These are phyloP conservation scores for Neospora caninum DNA, from an alignment of 169 alveolate genomes.

Conservation along the genomic window DNA sequence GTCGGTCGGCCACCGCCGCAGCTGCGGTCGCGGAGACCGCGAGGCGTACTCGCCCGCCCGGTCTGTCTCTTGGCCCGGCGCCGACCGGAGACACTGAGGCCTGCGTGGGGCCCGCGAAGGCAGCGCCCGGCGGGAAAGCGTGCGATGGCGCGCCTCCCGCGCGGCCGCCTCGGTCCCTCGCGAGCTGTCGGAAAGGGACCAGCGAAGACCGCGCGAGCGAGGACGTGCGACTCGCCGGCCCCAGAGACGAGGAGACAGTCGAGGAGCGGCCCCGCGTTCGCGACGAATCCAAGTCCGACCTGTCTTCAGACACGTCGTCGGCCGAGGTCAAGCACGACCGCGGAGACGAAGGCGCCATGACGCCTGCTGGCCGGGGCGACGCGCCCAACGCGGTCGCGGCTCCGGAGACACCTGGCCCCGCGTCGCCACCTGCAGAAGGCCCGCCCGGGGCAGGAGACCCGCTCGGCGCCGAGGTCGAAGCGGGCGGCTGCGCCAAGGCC, in stretches of 20 bases:
- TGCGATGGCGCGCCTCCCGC: background rate
- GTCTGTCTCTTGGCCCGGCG: background rate
- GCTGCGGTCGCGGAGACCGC: slow-evolving; percentile 4
- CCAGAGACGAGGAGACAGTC: background rate
- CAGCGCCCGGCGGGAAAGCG: background rate
- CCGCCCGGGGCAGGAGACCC: background rate
- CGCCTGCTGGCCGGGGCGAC: background rate
- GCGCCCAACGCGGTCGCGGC: slow-evolving; percentile 4
- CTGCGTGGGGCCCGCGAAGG: background rate
- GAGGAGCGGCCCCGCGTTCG: slow-evolving; percentile 3
- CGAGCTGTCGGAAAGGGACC: background rate
- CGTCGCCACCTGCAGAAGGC: background rate
- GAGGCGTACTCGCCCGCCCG: slow-evolving; percentile 7
- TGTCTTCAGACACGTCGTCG: slow-evolving; percentile 2
- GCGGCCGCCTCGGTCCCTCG: background rate
- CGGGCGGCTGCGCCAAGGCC: background rate
- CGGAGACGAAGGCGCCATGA: background rate
- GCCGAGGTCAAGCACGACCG: background rate
- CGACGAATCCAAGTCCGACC: background rate
- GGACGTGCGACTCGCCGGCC: background rate
- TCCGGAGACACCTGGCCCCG: background rate
- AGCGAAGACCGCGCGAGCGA: background rate
- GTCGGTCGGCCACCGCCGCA: background rate
- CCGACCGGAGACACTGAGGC: background rate
- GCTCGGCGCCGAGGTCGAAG: background rate